phyloP scores from a whole-genome alignment of 176 grass and related monocot genomes.

The Poa annua region DNA sequence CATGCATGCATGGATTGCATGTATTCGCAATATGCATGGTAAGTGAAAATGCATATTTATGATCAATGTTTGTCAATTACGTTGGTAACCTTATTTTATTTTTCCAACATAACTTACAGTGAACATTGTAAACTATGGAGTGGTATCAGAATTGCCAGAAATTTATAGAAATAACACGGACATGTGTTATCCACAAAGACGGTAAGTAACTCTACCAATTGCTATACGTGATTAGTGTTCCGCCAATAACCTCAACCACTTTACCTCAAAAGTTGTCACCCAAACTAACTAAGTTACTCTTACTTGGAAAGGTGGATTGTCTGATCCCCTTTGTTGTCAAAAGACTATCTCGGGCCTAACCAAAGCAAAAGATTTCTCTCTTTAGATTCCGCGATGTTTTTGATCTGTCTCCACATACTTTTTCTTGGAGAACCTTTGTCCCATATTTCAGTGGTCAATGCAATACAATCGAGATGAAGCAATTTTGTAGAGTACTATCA shows the following conservation, averaged over 20 bases:
- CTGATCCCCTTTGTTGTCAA: neutral
- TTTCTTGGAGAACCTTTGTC: neutral
- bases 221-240: neutral
- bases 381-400: neutral
- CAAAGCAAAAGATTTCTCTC: slow-evolving; percentile 36
- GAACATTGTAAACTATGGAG: neutral
- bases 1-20: neutral
- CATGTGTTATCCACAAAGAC: neutral
- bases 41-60: neutral
- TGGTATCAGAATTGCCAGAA: neutral
- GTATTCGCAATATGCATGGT: neutral
- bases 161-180: neutral
- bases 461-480: neutral
- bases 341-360: neutral
- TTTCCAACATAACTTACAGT: neutral
- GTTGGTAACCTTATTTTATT: neutral
- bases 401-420: neutral
- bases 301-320: neutral
- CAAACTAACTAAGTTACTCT: neutral
- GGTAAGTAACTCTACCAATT: neutral
- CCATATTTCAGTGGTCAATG: neutral
- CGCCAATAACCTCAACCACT: neutral
- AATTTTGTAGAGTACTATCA: neutral
- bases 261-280: neutral
- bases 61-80: neutral